Evolutionary conservation across 2,329 filamentous ascomycete genomes (phyloP), one percentile per base, ranked within the genome.

Genomic region (Ustulina deusta): DNA sequence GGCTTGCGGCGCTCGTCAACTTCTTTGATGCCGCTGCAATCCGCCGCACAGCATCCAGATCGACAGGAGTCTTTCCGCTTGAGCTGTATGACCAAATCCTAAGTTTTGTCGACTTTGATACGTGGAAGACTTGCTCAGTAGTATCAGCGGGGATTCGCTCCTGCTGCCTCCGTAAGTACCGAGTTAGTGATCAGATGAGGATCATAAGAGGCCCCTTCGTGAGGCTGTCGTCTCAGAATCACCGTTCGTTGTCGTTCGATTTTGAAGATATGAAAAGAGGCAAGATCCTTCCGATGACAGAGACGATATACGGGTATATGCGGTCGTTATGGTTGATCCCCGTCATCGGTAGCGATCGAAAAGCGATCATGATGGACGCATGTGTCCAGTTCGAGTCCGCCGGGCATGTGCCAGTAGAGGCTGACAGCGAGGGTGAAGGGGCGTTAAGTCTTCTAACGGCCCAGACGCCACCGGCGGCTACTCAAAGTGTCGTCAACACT

Each of bases 1-100:
- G 71, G 10, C 60, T 73, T 22, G 65, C 65, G 15, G 66, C 71
- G 11, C 69, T 74, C n/a, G 63, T 73, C 52, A 71, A 71, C 32
- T 72, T 74, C 67, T 74, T 72, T 55, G 63, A 73, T 2, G 61
- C 67, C 42, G 71, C 73, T 27, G 65, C 55, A 0, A 69, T 9
- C 42, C 63, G 70, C 15, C 62, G 57, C 20, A 44, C 60, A 42
- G 52, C 68, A 29, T 63, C 63, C 36, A 70, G 42, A 38, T 64
- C 61, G 17, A 29, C 1, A 60, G 70, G 66, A 0, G 46, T 36
- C 20, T 55, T 73, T 22, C 66, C 70, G 3, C 27, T 22, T 11
- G 72, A 74, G 27, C 40, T 74, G 22, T 71, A 68, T 36, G 52
- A 51, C 40, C 51, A 13, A 5, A 69, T 74, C 44, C 22, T 74